A percentile compares a stretch with the other conserved stretches of the same genome.
Evolutionary conservation across 768 basidiomycete species (phyloP).

Genomic region (Calvatia gigantea): DNA sequence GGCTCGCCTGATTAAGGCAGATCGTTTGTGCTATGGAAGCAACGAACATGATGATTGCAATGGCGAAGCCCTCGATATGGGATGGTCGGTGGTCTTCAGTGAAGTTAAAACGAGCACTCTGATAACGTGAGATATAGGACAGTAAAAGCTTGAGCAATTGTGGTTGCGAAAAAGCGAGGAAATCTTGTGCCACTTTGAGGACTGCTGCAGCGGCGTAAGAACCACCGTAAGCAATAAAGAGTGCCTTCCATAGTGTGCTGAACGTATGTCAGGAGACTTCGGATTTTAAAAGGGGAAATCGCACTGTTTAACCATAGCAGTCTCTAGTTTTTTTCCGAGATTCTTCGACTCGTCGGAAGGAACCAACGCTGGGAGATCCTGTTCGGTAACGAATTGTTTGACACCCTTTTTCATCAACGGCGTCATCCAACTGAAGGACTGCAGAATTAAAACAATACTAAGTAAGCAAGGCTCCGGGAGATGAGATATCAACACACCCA

Average conservation of each 20-base stretch:
- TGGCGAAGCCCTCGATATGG: slow-evolving; percentile 64
- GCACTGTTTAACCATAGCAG: slow-evolving; percentile 60
- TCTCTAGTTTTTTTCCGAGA: slow-evolving; percentile 59
- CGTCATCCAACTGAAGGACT: slow-evolving; percentile 87
- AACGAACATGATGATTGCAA: slow-evolving; percentile 78
- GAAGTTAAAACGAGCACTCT: slow-evolving; percentile 39
- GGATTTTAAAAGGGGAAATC: slow-evolving; percentile 19
- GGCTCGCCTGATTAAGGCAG: slow-evolving; percentile 69
- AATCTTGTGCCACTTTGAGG: slow-evolving; percentile 79
- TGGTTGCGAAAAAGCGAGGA: slow-evolving; percentile 81
- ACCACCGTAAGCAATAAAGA: slow-evolving; percentile 75
- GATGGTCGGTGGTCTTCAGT: slow-evolving; percentile 27
- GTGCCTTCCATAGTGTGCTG: slow-evolving; percentile 69
- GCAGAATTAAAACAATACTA: background rate
- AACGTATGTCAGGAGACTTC: background rate
- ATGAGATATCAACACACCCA: slow-evolving; percentile 41
- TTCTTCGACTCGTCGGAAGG: slow-evolving; percentile 65
- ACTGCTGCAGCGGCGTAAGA: slow-evolving; percentile 61
- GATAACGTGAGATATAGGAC: slow-evolving; percentile 78
- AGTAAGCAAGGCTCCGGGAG: background rate
- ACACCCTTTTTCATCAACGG: slow-evolving; percentile 70
- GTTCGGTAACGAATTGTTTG: slow-evolving; percentile 68
- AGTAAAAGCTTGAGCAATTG: slow-evolving; percentile 79
- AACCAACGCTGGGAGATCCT: slow-evolving; percentile 77
- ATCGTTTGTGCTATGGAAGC: slow-evolving; percentile 78